Evolutionary conservation across 2,329 filamentous ascomycete species (phyloP), one percentile per base, ranked within the genome.

Genomic region (Exophiala sideris): DNA sequence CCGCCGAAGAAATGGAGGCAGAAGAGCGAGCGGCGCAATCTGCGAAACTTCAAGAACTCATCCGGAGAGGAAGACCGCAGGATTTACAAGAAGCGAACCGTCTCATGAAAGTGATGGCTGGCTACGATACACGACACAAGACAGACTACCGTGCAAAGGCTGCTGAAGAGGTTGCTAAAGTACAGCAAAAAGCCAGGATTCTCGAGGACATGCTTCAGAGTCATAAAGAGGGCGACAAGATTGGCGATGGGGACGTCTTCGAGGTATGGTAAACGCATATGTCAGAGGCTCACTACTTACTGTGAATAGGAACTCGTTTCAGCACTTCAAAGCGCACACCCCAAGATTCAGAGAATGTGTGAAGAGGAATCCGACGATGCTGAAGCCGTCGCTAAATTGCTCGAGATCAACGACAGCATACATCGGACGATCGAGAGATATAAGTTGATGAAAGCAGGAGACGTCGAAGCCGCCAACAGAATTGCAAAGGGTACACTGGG

Each of bases 311-410:
- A 99, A 76, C 80, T 99, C 50, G 91, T 91, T 4, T 86, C 88
- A 60, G 85, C 94, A 8, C 79, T 99, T 42, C 89, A 90, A 70
- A 96, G 88, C 67, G 94, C 94, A 2, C 94, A 99, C 66, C 94
- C 94, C 7, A 99, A 99, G 76, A 97, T 99, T 61, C 92, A 97
- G 70, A 96, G 90, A 74, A 99, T 99, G 92, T 97, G 92, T 67
- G 92, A 97, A 71, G 94, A 99, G 71, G 94, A 99, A 68, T 96
- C 91, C 9, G 92, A 97, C 58, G 94, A 99, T 67, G 86, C 91
- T 58, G 94, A 96, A 74, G 94, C 94, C 4, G 94, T 99, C 5
- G 89, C 91, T 40, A 96, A 96, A 72, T 79, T 99, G 9, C 81
- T 99, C 52, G 91, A 97, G 69, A 97, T 99, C 67, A 99, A 99